Evolutionary conservation across 345 rosid species (phyloP).

Genomic region (Ceriops tagal): DNA sequence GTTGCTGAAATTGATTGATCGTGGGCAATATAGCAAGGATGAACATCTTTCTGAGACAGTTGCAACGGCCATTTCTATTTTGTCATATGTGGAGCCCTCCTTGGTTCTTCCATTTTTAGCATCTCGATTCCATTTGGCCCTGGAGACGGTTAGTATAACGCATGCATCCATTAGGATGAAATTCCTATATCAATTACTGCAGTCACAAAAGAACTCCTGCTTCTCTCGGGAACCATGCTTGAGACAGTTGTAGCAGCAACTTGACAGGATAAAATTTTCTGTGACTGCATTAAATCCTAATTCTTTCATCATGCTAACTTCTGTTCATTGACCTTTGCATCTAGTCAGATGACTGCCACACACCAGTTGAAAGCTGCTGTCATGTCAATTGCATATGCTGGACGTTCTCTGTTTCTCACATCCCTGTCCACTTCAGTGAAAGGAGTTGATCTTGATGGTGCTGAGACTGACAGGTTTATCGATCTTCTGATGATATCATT

Average conservation of each 20-base stretch:
- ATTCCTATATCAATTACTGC: neutral
- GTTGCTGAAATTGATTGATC: slow-evolving; percentile 80
- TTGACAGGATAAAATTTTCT: neutral
- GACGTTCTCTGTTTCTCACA: slow-evolving; percentile 80
- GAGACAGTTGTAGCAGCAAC: too few relatives aligned
- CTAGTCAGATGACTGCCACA: slow-evolving; percentile 96
- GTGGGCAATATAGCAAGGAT: slow-evolving; percentile 98
- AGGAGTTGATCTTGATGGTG: slow-evolving; percentile 50
- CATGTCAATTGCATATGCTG: slow-evolving; percentile 94
- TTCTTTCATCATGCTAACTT: slow-evolving; percentile 36
- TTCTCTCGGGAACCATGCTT: neutral
- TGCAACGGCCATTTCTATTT: slow-evolving; percentile 87
- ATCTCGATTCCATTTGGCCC: slow-evolving; percentile 89
- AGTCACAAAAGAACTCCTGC: neutral
- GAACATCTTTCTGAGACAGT: slow-evolving; percentile 98
- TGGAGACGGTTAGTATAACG: slow-evolving; percentile 87
- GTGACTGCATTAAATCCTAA: slow-evolving; percentile 10
- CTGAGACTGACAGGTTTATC: slow-evolving; percentile 35
- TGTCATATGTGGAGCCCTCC: slow-evolving; percentile 93
- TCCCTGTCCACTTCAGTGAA: slow-evolving; percentile 53
- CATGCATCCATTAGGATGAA: slow-evolving; percentile 4
- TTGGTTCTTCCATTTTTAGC: slow-evolving; percentile 93
- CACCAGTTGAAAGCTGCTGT: slow-evolving; percentile 98
- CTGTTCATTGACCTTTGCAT: slow-evolving; percentile 42
- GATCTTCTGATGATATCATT: slow-evolving; percentile 75